A percentile compares a stretch with the other conserved stretches of the same genome.
Evolutionary conservation across 2,329 filamentous ascomycete species (phyloP).

Genomic region (Exophiala sideris): DNA sequence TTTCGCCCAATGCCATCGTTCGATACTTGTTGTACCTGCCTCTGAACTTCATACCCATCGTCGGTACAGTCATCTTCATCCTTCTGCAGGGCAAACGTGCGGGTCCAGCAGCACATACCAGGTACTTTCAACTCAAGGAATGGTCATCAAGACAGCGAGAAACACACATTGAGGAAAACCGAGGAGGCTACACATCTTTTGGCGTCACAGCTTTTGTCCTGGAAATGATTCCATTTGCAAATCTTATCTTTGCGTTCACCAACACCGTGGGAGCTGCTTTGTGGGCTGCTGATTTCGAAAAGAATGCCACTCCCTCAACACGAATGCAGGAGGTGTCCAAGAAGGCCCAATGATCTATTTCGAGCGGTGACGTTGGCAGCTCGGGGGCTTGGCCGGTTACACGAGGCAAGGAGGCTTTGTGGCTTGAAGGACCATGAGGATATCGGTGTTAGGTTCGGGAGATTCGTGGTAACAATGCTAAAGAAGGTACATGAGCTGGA

Average conservation of each 20-base stretch:
- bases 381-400: too few relatives aligned
- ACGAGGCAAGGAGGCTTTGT: too few relatives aligned
- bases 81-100: conserved; percentile 64
- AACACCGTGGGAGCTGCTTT: conserved; percentile 89
- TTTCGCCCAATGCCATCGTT: conserved; percentile 59
- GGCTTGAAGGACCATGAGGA: too few relatives aligned
- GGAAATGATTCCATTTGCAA: conserved; percentile 78
- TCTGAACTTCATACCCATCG: conserved; percentile 86
- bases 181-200: conserved; percentile 74
- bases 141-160: conserved; percentile 66
- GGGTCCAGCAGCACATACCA: conserved; percentile 53
- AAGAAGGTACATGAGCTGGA: too few relatives aligned
- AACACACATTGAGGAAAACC: conserved; percentile 67
- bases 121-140: conserved; percentile 90
- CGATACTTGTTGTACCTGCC: conserved; percentile 82
- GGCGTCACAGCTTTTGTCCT: conserved; percentile 79
- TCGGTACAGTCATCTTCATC: conserved; percentile 80
- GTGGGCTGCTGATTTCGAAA: conserved; percentile 88
- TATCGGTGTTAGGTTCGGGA: too few relatives aligned
- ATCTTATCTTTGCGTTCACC: conserved; percentile 83
- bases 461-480: too few relatives aligned
- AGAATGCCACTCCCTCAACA: conserved; percentile 32
- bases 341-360: conserved; percentile 30
- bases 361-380: too few relatives aligned
- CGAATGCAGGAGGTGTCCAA: conserved; percentile 32